Base-by-base conservation (phyloP, 768 basidiomycete genomes). In the Podaxis pistillaris region DNA sequence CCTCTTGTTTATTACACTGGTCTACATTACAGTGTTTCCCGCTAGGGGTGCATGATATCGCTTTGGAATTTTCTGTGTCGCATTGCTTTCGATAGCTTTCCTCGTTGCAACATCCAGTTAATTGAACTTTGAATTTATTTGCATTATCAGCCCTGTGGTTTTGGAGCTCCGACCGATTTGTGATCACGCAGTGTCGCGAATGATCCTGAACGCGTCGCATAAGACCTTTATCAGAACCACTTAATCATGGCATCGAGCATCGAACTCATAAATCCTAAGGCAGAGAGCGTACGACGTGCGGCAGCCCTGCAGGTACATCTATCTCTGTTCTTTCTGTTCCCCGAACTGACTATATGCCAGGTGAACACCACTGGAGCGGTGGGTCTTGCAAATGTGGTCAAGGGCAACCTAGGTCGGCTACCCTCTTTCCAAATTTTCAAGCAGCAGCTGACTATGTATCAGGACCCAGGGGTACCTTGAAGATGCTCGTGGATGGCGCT, bases 401-500 rank as follows among this genome's bases (percentile, higher is more conserved):
- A 94, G 82, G 87, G 91, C 71, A 98, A 99, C 79, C 83, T 99
- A 66, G 96, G 96, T 96, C 68, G 69, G 77, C 74, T 64, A 64
- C 63, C 63, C 56, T 38, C 59, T 24, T 9, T 26, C 54, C 28
- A 15, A 13, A 37, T 38, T 12, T 58, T 46, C 7, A 50, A 40
- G 57, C 36, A 38, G 49, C 53, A 22, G 54, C 38, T 47, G 9
- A 24, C 37, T 50, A 44, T 37, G 19, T 26, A 19, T 28, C 37
- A 96, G 96, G 96, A 51, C 97, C 97, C 19, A 82, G 96, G 76
- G 97, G 97, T 63, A 98, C 97, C 0, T 84, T 98, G 68, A 99
- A 99, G 82, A 98, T 99, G 96, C 88, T 99, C 57, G 97, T 99
- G 47, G 97, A 98, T 76, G 97, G 97, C 61, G 83, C 96, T 13